Evolutionary conservation across 108 stramenopile genomes (phyloP).

Genomic region (Stephanodiscus triporus): DNA sequence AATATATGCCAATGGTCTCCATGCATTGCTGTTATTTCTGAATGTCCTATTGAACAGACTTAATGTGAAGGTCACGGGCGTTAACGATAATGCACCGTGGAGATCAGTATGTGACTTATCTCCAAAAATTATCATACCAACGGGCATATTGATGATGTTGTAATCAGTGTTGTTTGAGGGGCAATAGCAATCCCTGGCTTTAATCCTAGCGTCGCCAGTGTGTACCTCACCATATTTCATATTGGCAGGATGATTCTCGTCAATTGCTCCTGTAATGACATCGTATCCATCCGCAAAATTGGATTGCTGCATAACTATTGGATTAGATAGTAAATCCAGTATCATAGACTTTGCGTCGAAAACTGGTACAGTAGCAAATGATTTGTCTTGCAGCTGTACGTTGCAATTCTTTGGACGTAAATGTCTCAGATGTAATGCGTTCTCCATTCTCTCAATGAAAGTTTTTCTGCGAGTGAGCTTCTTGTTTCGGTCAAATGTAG

Average conservation of each 20-base stretch:
- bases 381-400: neutral
- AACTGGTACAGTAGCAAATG: neutral
- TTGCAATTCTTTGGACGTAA: neutral
- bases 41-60: neutral
- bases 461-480: too few relatives aligned
- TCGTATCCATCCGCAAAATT: neutral
- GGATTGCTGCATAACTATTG: neutral
- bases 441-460: neutral
- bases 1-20: too few relatives aligned
- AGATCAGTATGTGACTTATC: too few relatives aligned
- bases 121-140: too few relatives aligned
- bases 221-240: neutral
- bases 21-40: too few relatives aligned
- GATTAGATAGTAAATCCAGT: neutral
- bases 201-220: neutral
- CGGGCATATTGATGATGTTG: too few relatives aligned
- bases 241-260: neutral
- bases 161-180: too few relatives aligned
- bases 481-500: too few relatives aligned
- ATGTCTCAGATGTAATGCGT: too few relatives aligned
- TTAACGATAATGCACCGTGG: too few relatives aligned
- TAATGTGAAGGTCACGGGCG: slow-evolving; percentile 14
- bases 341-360: neutral
- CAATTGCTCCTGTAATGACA: neutral
- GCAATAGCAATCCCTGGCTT: neutral